phyloP scores from a whole-genome alignment of 139 green algal species.

The Chlorella sp. region DNA sequence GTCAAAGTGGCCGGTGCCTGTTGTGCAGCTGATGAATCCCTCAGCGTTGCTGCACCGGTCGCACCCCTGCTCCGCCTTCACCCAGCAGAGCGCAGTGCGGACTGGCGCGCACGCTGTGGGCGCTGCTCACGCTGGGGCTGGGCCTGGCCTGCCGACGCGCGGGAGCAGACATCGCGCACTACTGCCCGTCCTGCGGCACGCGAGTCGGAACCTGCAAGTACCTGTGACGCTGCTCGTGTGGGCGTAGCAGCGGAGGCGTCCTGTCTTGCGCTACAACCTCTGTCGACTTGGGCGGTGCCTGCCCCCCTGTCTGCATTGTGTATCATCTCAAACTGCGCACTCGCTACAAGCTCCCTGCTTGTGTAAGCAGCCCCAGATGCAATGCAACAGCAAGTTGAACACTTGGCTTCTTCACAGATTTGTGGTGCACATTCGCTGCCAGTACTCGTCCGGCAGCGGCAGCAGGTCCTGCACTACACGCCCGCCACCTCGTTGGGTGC shows the following conservation, averaged over 20 bases:
- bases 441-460: no score
- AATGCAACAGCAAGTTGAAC: no score
- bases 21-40: neutral
- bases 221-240: neutral
- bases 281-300: no score
- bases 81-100: neutral
- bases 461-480: neutral
- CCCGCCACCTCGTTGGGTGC: neutral
- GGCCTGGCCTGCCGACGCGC: neutral
- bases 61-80: neutral
- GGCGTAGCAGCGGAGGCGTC: no score
- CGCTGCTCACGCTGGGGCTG: neutral
- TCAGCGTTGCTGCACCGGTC: no score
- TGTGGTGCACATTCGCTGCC: no score
- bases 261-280: no score
- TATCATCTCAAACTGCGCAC: no score
- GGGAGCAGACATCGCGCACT: neutral
- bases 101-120: neutral
- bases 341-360: no score
- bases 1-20: neutral
- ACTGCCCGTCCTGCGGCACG: neutral
- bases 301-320: no score
- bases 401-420: no score
- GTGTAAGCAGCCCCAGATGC: no score
- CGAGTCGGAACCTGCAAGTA: neutral